Percentiles rank a stretch among this genome's conserved stretches.
Evolutionary conservation across 345 rosid species (phyloP).

Genomic region (Camelina neglecta): DNA sequence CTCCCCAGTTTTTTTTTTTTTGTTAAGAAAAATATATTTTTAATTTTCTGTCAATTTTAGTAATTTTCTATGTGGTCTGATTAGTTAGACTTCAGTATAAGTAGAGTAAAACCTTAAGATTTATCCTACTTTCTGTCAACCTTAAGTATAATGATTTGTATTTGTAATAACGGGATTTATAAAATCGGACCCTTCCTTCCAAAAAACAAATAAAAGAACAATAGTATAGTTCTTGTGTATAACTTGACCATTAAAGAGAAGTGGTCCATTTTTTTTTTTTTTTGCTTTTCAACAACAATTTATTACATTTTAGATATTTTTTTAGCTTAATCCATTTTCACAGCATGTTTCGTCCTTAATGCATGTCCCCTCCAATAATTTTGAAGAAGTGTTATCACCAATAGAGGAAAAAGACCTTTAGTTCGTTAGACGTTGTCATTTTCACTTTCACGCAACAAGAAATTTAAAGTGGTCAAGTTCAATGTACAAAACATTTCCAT

Average conservation of each 20-base stretch:
- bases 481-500: constrained; percentile 17
- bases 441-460: constrained; percentile 23
- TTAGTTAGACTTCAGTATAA: too few species aligned
- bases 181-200: background rate
- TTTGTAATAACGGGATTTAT: background rate
- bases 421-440: background rate
- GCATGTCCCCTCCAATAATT: background rate
- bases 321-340: background rate
- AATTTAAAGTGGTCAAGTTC: constrained; percentile 18
- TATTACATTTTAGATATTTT: too few species aligned
- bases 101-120: too few species aligned
- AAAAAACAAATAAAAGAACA: background rate
- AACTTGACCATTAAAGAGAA: too few species aligned
- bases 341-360: background rate
- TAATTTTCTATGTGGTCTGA: too few species aligned
- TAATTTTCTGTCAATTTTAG: too few species aligned
- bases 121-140: too few species aligned
- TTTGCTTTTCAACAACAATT: too few species aligned
- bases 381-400: background rate
- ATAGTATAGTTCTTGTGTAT: too few species aligned
- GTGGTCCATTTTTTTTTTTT: too few species aligned
- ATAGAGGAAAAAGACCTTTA: background rate
- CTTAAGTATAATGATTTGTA: background rate
- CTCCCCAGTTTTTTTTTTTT: too few species aligned
- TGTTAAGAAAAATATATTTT: too few species aligned